Conservation (phyloP, 495 filamentous ascomycete genomes). For the Aspergillus ostianus region DNA sequence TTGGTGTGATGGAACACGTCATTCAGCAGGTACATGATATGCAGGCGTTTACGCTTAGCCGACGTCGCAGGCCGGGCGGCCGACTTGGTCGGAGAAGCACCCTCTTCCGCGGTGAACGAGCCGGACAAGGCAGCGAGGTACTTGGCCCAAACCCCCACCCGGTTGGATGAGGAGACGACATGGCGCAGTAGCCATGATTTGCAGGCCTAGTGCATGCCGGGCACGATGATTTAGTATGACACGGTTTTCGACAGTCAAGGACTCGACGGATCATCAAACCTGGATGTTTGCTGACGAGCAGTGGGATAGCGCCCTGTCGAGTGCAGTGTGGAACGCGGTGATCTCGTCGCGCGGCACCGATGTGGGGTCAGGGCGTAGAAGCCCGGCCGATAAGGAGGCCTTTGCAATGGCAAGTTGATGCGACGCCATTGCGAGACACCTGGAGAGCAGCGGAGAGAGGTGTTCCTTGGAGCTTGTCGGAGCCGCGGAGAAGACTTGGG, state of each 20-base stretch:
- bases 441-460: neutral
- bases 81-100: slow-evolving; percentile 16
- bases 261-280: slow-evolving; percentile 66
- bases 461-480: neutral
- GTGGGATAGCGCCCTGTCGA: slow-evolving; percentile 66
- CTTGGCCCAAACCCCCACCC: slow-evolving; percentile 67
- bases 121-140: slow-evolving; percentile 69
- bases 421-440: slow-evolving; percentile 55
- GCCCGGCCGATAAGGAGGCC: slow-evolving; percentile 71
- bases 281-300: slow-evolving; percentile 87
- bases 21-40: slow-evolving; percentile 79
- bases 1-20: slow-evolving; percentile 81
- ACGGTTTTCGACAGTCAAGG: slow-evolving; percentile 34
- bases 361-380: slow-evolving; percentile 73
- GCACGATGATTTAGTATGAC: slow-evolving; percentile 51
- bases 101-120: slow-evolving; percentile 45
- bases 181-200: slow-evolving; percentile 80
- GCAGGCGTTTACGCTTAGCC: slow-evolving; percentile 66
- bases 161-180: slow-evolving; percentile 64
- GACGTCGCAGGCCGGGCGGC: slow-evolving; percentile 43
- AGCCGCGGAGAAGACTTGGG: neutral
- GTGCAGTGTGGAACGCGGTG: slow-evolving; percentile 62
- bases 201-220: slow-evolving; percentile 69
- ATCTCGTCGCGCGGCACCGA: slow-evolving; percentile 71
- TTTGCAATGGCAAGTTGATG: slow-evolving; percentile 80